These are phyloP conservation scores for Ceratocystis destructans DNA, from an alignment of 2,329 filamentous ascomycete species.

Conservation along the genomic window DNA sequence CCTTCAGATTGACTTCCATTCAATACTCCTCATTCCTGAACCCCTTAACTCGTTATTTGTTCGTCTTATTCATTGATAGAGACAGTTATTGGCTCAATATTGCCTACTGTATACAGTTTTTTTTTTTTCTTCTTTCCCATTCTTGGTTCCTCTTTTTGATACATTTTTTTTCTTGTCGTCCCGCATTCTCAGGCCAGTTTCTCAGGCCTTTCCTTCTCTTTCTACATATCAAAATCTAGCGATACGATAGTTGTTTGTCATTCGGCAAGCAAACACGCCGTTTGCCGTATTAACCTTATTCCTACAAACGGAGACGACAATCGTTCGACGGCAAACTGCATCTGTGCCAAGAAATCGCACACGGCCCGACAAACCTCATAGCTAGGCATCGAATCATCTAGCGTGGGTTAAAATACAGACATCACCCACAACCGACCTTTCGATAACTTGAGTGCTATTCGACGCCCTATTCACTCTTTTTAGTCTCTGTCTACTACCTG, in stretches of 20 bases:
- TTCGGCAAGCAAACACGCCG: background rate
- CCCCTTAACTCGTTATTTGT: constrained; percentile 9
- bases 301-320: background rate
- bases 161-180: background rate
- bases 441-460: background rate
- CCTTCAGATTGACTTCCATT: background rate
- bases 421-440: background rate
- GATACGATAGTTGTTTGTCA: background rate
- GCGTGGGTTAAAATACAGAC: background rate
- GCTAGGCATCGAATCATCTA: background rate
- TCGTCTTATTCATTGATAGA: background rate
- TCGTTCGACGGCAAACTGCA: background rate
- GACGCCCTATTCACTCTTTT: background rate
- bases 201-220: background rate
- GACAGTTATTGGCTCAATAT: background rate
- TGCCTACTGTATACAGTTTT: background rate
- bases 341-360: background rate
- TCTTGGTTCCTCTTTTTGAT: background rate
- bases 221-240: background rate
- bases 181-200: background rate
- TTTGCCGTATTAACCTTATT: background rate
- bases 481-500: constrained; percentile 1
- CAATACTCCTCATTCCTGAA: constrained; percentile 11
- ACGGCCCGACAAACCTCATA: background rate
- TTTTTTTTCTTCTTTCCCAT: background rate